These are phyloP conservation scores for Athelia psychrophila DNA, from an alignment of 1,284 basidiomycete species.

Conservation along the genomic window DNA sequence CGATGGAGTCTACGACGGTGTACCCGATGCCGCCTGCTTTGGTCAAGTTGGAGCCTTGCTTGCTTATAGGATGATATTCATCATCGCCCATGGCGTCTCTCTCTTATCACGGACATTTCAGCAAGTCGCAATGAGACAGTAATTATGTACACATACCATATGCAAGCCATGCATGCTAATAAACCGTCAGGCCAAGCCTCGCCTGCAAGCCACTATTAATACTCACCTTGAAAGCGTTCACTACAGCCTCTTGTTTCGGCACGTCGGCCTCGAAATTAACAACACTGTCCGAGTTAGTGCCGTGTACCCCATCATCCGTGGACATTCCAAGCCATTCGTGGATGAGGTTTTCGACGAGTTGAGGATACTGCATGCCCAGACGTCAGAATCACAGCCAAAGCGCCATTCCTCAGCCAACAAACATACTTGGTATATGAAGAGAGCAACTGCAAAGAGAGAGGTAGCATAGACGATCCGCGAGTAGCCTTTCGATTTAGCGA, in stretches of 20 bases:
- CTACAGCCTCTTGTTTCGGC: slow-evolving; percentile 63
- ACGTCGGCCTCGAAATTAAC: slow-evolving; percentile 51
- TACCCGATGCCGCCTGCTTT: slow-evolving; percentile 80
- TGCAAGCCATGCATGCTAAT: slow-evolving; percentile 74
- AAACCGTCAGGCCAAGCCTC: slow-evolving; percentile 1
- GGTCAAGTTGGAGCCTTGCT: slow-evolving; percentile 75
- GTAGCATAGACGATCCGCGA: background rate
- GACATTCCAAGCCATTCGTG: slow-evolving; percentile 1
- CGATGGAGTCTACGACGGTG: slow-evolving; percentile 80
- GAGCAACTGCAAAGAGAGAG: background rate
- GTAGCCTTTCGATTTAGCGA: background rate
- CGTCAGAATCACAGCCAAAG: background rate
- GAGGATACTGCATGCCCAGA: background rate
- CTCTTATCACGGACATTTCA: slow-evolving; percentile 46
- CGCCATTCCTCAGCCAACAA: background rate
- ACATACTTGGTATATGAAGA: slow-evolving; percentile 1
- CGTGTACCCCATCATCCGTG: background rate
- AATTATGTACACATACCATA: slow-evolving; percentile 53
- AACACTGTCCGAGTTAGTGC: slow-evolving; percentile 1
- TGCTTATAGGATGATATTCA: slow-evolving; percentile 83
- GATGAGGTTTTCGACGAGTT: background rate
- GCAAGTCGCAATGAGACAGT: slow-evolving; percentile 1
- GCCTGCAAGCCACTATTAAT: background rate
- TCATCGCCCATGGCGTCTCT: slow-evolving; percentile 86
- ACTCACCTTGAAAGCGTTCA: slow-evolving; percentile 75